These are phyloP conservation scores for Amanita polypyramis DNA, from an alignment of 768 basidiomycete genomes.

Conservation along the genomic window DNA sequence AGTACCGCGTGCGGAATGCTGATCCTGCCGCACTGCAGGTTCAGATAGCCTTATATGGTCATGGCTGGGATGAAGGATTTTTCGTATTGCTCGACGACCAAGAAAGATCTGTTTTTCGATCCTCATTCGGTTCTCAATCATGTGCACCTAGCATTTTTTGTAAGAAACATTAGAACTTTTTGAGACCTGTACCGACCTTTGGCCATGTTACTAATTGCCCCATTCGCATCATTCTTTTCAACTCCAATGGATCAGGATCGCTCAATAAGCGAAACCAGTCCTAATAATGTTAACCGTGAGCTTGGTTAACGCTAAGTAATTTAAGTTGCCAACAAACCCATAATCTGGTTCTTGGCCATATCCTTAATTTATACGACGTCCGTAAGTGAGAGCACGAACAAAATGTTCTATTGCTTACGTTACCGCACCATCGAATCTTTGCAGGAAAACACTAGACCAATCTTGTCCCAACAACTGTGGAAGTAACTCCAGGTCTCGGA, in stretches of 20 bases:
- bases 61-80: constrained; percentile 15
- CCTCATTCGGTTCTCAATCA: constrained; percentile 84
- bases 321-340: constrained; percentile 28
- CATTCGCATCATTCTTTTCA: constrained; percentile 78
- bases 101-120: constrained; percentile 77
- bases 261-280: constrained; percentile 80
- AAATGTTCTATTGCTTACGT: constrained; percentile 49
- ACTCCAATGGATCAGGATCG: constrained; percentile 72
- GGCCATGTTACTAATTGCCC: constrained; percentile 96
- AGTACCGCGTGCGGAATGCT: constrained; percentile 7
- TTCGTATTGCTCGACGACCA: constrained; percentile 67
- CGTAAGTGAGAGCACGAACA: constrained; percentile 8
- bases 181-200: constrained; percentile 43
- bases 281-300: constrained; percentile 22
- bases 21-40: constrained; percentile 12
- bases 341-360: constrained; percentile 78
- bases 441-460: constrained; percentile 94
- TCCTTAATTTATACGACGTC: constrained; percentile 31
- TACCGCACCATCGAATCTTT: constrained; percentile 82
- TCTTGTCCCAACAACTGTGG: constrained; percentile 91
- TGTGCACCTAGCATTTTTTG: constrained; percentile 53
- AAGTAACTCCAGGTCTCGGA: constrained; percentile 90
- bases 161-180: background rate
- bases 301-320: constrained; percentile 1
- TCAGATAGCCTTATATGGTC: constrained; percentile 7